Conservation (phyloP, 345 rosid species). For the Turnera subulata region DNA sequence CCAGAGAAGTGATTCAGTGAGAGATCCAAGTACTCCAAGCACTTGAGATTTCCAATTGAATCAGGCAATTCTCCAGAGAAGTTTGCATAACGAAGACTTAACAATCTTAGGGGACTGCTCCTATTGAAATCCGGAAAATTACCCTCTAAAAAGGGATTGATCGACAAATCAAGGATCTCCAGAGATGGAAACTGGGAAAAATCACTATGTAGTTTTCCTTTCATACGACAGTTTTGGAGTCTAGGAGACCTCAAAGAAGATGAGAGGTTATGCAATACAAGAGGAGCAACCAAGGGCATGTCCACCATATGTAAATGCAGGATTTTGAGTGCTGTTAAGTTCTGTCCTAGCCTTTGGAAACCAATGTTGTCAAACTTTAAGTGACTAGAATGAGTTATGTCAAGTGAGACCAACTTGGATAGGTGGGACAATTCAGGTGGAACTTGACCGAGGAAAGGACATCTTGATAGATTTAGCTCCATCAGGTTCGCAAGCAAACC, state of each 20-base stretch:
- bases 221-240: not conserved
- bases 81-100: too few species aligned
- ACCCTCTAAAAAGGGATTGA: not conserved
- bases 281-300: not conserved
- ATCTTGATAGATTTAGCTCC: constrained; percentile 15
- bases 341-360: not conserved
- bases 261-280: constrained; percentile 4
- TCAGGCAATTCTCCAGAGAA: too few species aligned
- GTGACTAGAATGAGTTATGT: not conserved
- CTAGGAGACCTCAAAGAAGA: constrained; percentile 5
- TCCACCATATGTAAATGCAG: not conserved
- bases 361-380: not conserved
- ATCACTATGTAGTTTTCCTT: not conserved
- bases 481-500: constrained; percentile 1
- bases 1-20: too few species aligned
- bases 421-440: constrained; percentile 16
- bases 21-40: too few species aligned
- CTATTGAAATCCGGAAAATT: too few species aligned
- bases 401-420: constrained; percentile 14
- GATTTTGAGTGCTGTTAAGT: not conserved
- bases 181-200: constrained; percentile 2
- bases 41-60: too few species aligned
- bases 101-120: too few species aligned
- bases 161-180: not conserved
- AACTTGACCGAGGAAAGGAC: constrained; percentile 1